These are phyloP conservation scores for Fagus crenata DNA, from an alignment of 306 rosid species.

Conservation along the genomic window DNA sequence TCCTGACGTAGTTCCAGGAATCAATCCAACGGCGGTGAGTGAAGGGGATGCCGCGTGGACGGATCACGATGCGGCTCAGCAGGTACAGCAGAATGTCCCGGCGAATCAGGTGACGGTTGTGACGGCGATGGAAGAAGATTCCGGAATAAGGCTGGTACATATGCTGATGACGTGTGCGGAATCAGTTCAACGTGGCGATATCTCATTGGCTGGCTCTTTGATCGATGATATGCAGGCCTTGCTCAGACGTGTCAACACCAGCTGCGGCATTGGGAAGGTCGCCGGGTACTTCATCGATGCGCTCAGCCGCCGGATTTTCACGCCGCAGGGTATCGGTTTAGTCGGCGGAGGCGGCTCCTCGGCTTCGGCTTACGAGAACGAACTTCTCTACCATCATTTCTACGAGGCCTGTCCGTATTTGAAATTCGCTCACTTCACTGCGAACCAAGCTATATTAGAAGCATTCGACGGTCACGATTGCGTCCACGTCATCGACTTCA, in stretches of 20 bases:
- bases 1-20: slow-evolving; percentile 30
- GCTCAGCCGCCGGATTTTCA: slow-evolving; percentile 61
- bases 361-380: slow-evolving; percentile 47
- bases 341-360: slow-evolving; percentile 6
- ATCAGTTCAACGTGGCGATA: slow-evolving; percentile 68
- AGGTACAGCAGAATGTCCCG: slow-evolving; percentile 1
- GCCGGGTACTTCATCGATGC: slow-evolving; percentile 87
- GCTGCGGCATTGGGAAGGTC: slow-evolving; percentile 86
- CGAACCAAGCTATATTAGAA: slow-evolving; percentile 85
- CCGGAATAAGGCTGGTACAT: slow-evolving; percentile 79
- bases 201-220: slow-evolving; percentile 64
- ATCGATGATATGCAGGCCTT: slow-evolving; percentile 74
- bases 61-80: slow-evolving; percentile 24
- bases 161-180: slow-evolving; percentile 82
- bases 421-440: slow-evolving; percentile 93
- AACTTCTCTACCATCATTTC: slow-evolving; percentile 67
- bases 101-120: slow-evolving; percentile 38
- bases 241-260: slow-evolving; percentile 53
- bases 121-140: slow-evolving; percentile 73
- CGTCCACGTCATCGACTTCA: slow-evolving; percentile 92
- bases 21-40: slow-evolving; percentile 11
- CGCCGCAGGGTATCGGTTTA: slow-evolving; percentile 19
- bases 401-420: slow-evolving; percentile 89
- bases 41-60: slow-evolving; percentile 25
- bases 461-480: slow-evolving; percentile 78